Conservation (phyloP, 768 basidiomycete species). For the Gloeostereum incarnatum region DNA sequence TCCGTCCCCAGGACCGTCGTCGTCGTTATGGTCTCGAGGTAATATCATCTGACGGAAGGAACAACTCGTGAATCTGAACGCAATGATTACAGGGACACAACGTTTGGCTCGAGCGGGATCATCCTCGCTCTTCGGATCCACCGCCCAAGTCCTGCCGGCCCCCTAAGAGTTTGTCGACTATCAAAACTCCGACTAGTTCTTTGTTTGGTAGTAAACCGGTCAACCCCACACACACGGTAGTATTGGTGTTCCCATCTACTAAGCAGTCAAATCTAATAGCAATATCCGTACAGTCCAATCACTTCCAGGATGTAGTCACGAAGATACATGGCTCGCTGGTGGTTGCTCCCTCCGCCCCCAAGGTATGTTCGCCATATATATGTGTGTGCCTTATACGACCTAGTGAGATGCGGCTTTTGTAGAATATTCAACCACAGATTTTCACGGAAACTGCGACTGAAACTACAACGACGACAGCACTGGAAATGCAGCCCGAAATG, state of each 20-base stretch:
- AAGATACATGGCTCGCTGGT: constrained; percentile 60
- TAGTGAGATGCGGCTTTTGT: too few species aligned
- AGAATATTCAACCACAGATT: too few species aligned
- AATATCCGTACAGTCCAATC: constrained; percentile 3
- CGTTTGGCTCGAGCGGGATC: neutral
- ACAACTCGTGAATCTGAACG: neutral
- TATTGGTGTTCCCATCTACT: neutral
- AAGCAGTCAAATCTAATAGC: neutral
- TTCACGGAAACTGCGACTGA: too few species aligned
- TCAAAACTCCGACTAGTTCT: constrained; percentile 26
- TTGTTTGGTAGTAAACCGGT: constrained; percentile 31
- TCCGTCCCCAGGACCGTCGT: constrained; percentile 11
- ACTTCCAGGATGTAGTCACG: constrained; percentile 47
- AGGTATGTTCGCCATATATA: too few species aligned
- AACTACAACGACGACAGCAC: neutral
- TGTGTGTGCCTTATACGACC: too few species aligned
- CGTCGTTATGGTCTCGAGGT: constrained; percentile 12
- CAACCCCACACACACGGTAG: neutral
- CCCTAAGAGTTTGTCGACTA: constrained; percentile 3
- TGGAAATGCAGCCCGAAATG: constrained; percentile 52
- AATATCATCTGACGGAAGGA: too few species aligned
- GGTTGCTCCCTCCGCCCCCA: constrained; percentile 44
- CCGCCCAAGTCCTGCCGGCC: constrained; percentile 3
- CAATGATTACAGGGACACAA: neutral
- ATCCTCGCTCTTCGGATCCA: constrained; percentile 16